phyloP scores from a whole-genome alignment of 2,329 filamentous ascomycete genomes.

The Trichoderma afroharzianum region DNA sequence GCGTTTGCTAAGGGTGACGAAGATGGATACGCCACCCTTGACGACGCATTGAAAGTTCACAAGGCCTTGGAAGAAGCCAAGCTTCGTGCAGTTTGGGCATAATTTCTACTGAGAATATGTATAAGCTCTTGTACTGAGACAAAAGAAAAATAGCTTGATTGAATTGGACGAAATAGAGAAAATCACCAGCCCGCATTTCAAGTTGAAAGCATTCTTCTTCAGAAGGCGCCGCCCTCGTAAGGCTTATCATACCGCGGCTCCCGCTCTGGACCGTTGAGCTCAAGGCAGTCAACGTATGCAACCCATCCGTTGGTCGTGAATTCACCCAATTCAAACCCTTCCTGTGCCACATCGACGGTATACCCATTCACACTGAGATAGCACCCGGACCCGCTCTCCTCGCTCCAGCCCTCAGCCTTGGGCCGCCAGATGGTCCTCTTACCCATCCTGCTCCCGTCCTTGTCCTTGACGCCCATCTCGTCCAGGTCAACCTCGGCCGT shows the following conservation, averaged over 20 bases:
- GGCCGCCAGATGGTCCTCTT: neutral
- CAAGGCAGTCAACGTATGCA: neutral
- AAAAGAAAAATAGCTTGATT: neutral
- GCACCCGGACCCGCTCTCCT: neutral
- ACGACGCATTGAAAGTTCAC: neutral
- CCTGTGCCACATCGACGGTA: neutral
- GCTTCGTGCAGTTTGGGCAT: neutral
- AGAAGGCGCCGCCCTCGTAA: neutral
- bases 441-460: neutral
- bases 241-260: slow-evolving; percentile 3
- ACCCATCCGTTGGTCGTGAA: neutral
- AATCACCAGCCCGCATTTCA: neutral
- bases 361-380: slow-evolving; percentile 6
- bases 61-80: slow-evolving; percentile 1
- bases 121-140: neutral
- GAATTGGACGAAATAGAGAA: neutral
- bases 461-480: neutral
- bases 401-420: slow-evolving; percentile 3
- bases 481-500: slow-evolving; percentile 1
- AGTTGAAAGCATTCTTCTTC: neutral
- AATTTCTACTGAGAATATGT: neutral
- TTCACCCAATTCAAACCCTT: neutral
- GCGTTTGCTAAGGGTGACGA: neutral
- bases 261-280: neutral
- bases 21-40: slow-evolving; percentile 3